Evolutionary conservation across 805 yeast species (phyloP), one percentile per base, ranked within the genome.

Genomic region (Wickerhamomyces sydowiorum): DNA sequence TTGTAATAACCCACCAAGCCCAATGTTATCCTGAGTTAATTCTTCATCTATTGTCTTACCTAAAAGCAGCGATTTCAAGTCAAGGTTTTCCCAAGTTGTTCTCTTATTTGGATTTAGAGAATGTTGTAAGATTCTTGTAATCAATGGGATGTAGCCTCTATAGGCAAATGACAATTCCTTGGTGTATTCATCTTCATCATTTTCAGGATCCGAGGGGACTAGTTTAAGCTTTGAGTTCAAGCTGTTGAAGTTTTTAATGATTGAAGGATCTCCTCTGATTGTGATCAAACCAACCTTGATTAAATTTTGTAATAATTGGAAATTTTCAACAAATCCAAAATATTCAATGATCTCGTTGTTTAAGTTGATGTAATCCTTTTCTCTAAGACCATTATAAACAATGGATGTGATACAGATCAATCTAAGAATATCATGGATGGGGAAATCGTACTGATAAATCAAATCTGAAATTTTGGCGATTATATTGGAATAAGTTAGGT

Each of bases 71-170:
- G 63, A 54, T 29, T 62, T 49, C 13, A 69, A 45, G 22, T 68
- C 73, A 4, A 66, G 53, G 7, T 68, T 67, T 12, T 61, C 58
- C 73, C 73, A 70, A 5, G 57, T 42, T 5, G 61, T 51, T 36
- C 53, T 42, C 15, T 36, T 44, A 35, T 40, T 64, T 54, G 27
- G 59, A 38, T 72, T 74, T 49, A 81, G 78, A n/a, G 84, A 69
- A 18, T 79, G 63, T 61, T 90, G 89, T 3, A 86, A 72, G 12
- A 89, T 53, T 45, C 97, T 69, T 4, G 80, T 71, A 2, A 78
- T 65, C 5, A 91, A 59, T 2, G 99, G 98, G 0, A 88, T 84
- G 24, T 78, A 84, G 1, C 95, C 93, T 5, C 96, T 84, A 45
- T 85, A 78, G 1, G 88, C 79, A 56, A 80, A 84, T 1, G 81